Evolutionary conservation across 805 yeast genomes (phyloP).

Genomic region (Candida awuae): DNA sequence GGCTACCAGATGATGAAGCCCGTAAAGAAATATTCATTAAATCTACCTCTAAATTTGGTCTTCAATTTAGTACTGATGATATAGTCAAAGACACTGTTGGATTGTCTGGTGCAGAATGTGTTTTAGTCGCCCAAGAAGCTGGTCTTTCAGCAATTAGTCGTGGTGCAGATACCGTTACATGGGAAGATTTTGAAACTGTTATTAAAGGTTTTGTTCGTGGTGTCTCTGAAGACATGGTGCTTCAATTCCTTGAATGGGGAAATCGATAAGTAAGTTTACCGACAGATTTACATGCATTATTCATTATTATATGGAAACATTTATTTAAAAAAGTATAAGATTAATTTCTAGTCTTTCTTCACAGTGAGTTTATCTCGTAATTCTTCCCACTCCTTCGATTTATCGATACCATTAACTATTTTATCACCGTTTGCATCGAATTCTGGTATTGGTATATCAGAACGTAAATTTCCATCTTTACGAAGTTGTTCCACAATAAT

Average conservation of each 20-base stretch:
- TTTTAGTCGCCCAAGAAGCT: slow-evolving; percentile 86
- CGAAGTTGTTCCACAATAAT: slow-evolving; percentile 55
- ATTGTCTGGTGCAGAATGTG: slow-evolving; percentile 95
- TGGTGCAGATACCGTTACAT: slow-evolving; percentile 23
- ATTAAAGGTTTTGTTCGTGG: slow-evolving; percentile 61
- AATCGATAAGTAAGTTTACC: neutral
- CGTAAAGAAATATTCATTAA: slow-evolving; percentile 70
- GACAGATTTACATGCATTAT: no score
- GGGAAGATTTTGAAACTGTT: slow-evolving; percentile 54
- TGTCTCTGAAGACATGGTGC: slow-evolving; percentile 79
- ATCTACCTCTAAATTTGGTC: slow-evolving; percentile 53
- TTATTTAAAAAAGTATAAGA: neutral
- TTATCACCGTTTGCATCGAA: slow-evolving; percentile 37
- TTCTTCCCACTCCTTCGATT: slow-evolving; percentile 15
- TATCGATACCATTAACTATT: slow-evolving; percentile 18
- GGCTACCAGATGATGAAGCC: slow-evolving; percentile 83
- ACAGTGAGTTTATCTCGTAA: slow-evolving; percentile 13
- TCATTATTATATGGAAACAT: no score
- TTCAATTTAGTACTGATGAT: slow-evolving; percentile 31
- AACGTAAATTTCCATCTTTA: slow-evolving; percentile 56
- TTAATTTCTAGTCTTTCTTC: neutral
- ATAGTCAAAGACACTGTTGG: slow-evolving; percentile 71
- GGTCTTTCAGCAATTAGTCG: slow-evolving; percentile 83
- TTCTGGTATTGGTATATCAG: slow-evolving; percentile 51
- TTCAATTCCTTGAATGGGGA: slow-evolving; percentile 57